These are phyloP conservation scores for Isoetes taiwanensis DNA, from an alignment of 75 land plant genomes.

Conservation along the genomic window DNA sequence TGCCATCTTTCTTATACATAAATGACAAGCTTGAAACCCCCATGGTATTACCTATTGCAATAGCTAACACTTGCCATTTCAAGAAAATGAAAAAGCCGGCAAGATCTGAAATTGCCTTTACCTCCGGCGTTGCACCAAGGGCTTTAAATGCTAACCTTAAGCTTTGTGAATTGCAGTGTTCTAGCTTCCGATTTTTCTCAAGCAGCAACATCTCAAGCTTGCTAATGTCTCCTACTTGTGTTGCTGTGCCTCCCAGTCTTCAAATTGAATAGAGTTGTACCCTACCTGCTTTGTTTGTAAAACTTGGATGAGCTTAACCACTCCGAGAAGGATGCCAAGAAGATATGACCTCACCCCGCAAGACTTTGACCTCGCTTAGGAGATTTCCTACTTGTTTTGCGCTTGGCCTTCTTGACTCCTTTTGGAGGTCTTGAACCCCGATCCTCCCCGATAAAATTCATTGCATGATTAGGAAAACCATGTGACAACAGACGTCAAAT, in stretches of 20 bases:
- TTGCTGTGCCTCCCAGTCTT: constrained; percentile 98
- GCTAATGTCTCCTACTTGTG: constrained; percentile 88
- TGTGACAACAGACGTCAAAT: too few relatives aligned
- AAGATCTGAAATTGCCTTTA: too few relatives aligned
- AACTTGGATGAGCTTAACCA: too few relatives aligned
- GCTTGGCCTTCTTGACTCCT: constrained; percentile 79
- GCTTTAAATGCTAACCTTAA: too few relatives aligned
- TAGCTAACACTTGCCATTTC: too few relatives aligned
- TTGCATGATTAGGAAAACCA: too few relatives aligned
- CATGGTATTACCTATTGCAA: too few relatives aligned
- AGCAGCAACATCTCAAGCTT: constrained; percentile 83
- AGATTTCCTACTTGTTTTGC: constrained; percentile 82
- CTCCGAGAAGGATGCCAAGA: too few relatives aligned
- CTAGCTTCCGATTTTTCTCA: constrained; percentile 95
- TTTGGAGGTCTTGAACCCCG: constrained; percentile 52
- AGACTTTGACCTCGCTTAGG: constrained; percentile 81
- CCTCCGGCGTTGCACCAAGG: too few relatives aligned
- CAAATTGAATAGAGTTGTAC: constrained; percentile 93
- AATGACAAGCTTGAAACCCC: too few relatives aligned
- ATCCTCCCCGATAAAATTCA: constrained; percentile 34
- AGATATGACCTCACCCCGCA: constrained; percentile 90
- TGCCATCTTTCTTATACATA: too few relatives aligned
- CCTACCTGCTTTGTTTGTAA: constrained; percentile 84
- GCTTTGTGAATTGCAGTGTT: constrained; percentile 88
- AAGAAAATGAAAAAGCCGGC: too few relatives aligned